phyloP scores from a whole-genome alignment of 371 early-diverging fungal species.

The Agmasoma carcini region DNA sequence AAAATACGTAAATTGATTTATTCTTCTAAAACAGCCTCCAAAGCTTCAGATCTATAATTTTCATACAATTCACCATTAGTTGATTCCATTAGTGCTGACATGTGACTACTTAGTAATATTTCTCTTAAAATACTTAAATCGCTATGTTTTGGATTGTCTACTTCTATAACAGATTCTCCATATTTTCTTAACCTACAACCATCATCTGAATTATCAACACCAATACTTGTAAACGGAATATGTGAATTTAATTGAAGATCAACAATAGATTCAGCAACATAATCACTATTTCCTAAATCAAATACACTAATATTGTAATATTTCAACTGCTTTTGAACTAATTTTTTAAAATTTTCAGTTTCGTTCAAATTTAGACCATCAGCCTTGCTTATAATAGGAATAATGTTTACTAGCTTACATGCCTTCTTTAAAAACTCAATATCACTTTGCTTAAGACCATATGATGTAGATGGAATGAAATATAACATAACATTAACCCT shows the following conservation, averaged over 20 bases:
- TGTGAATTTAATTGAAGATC: conserved; percentile 15
- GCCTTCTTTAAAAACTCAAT: conserved; percentile 45
- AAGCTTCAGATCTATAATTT: conserved; percentile 43
- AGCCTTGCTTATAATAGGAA: conserved; percentile 51
- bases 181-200: conserved; percentile 12
- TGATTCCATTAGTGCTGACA: conserved; percentile 41
- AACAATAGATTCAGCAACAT: neutral
- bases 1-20: neutral
- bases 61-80: conserved; percentile 52
- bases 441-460: conserved; percentile 48
- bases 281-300: conserved; percentile 36
- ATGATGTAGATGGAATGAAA: conserved; percentile 38
- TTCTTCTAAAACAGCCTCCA: conserved; percentile 18
- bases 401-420: conserved; percentile 42
- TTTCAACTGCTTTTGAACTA: conserved; percentile 36
- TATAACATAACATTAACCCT: conserved; percentile 50
- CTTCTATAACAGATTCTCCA: conserved; percentile 18
- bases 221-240: conserved; percentile 27
- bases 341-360: conserved; percentile 16
- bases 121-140: conserved; percentile 45
- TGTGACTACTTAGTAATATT: conserved; percentile 31
- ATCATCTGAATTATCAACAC: neutral
- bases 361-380: conserved; percentile 47
- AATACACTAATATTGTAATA: conserved; percentile 43
- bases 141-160: conserved; percentile 37